These are phyloP conservation scores for Nepenthes alata DNA, from an alignment of 179 eudicot species.

Conservation along the genomic window DNA sequence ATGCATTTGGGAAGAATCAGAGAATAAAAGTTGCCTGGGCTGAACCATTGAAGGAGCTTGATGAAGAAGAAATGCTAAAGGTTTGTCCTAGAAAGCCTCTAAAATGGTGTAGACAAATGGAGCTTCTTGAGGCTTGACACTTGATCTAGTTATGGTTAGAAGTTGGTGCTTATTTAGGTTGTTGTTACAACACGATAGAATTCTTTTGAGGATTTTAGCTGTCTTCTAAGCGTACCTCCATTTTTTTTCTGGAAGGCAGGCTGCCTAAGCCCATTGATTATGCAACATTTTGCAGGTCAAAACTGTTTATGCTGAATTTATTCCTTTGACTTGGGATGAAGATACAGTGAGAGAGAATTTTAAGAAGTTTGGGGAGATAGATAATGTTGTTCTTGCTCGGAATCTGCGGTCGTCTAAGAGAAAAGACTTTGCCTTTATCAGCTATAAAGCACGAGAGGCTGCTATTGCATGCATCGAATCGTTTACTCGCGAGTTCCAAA, in stretches of 20 bases:
- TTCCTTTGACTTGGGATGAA: constrained; percentile 62
- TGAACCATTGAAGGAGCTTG: constrained; percentile 45
- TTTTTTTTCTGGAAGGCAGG: not conserved
- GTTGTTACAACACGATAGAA: too few species aligned
- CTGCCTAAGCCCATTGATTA: not conserved
- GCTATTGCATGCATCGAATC: constrained; percentile 55
- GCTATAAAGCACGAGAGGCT: constrained; percentile 44
- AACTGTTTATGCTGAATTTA: constrained; percentile 58
- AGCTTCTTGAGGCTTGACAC: not conserved
- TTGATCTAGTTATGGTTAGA: not conserved
- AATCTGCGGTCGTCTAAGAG: constrained; percentile 37
- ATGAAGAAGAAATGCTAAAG: constrained; percentile 49
- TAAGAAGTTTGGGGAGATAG: constrained; percentile 56
- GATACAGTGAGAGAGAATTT: constrained; percentile 39
- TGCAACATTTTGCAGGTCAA: constrained; percentile 26
- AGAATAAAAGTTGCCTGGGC: constrained; percentile 60
- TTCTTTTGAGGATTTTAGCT: not conserved
- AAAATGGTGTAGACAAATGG: not conserved
- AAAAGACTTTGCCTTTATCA: constrained; percentile 59
- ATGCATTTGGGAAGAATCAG: constrained; percentile 25
- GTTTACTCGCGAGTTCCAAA: constrained; percentile 17
- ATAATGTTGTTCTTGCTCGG: constrained; percentile 48
- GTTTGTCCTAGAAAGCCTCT: constrained; percentile 17
- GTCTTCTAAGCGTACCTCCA: not conserved
- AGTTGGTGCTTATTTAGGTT: not conserved